Evolutionary conservation across 1,139 yeast species (phyloP).

Genomic region (Eremothecium cymbalariae): DNA sequence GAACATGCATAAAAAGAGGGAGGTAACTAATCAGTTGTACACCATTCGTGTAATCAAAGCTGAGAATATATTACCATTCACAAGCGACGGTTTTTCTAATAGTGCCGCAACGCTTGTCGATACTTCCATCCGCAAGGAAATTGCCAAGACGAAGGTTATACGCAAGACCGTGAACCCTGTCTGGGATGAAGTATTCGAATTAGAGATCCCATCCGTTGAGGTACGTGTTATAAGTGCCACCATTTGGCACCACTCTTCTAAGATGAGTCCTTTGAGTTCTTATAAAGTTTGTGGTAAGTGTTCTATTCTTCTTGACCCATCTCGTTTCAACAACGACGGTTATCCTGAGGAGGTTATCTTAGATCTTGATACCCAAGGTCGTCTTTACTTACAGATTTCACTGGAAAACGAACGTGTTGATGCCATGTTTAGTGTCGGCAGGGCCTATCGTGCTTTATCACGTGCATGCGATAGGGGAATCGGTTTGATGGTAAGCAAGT

Average conservation of each 20-base stretch:
- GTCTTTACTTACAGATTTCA: conserved; percentile 53
- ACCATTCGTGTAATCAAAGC: conserved; percentile 62
- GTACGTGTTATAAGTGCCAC: conserved; percentile 45
- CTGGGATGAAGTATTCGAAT: conserved; percentile 86
- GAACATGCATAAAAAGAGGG: conserved; percentile 27
- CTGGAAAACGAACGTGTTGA: conserved; percentile 74
- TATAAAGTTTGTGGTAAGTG: conserved; percentile 69
- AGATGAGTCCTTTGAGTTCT: conserved; percentile 34
- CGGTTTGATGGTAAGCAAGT: conserved; percentile 58
- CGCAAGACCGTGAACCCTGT: conserved; percentile 59
- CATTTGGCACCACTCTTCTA: conserved; percentile 62
- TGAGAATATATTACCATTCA: conserved; percentile 53
- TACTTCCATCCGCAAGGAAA: conserved; percentile 45
- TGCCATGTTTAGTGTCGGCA: conserved; percentile 70
- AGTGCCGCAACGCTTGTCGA: conserved; percentile 67
- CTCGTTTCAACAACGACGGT: conserved; percentile 59
- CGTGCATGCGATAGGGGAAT: conserved; percentile 59
- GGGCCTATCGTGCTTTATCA: conserved; percentile 57
- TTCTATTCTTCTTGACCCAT: conserved; percentile 54
- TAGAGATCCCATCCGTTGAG: conserved; percentile 35
- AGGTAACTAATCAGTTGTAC: conserved; percentile 43
- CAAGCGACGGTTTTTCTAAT: conserved; percentile 47
- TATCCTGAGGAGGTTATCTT: conserved; percentile 53
- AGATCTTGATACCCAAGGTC: conserved; percentile 64
- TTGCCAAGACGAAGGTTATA: conserved; percentile 66